phyloP scores from a whole-genome alignment of 305 asterid genomes.

The Rubia tinctorum region DNA sequence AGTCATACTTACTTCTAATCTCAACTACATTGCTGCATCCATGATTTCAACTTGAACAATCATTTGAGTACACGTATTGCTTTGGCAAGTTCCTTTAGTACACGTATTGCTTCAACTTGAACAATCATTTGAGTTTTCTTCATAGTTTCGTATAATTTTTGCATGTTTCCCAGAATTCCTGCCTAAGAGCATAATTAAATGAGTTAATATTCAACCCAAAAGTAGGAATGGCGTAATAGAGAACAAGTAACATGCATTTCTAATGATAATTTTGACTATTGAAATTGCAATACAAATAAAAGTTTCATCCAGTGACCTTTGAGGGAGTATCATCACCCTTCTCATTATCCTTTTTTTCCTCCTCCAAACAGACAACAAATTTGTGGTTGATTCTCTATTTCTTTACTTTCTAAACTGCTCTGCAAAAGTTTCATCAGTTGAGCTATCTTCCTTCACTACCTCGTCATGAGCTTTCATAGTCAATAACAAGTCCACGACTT shows the following conservation, averaged over 20 bases:
- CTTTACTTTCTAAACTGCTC: no score
- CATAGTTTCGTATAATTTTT: constrained; percentile 86
- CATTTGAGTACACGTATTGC: no score
- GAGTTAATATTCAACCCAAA: constrained; percentile 10
- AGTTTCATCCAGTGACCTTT: constrained; percentile 43
- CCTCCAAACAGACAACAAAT: constrained; percentile 82
- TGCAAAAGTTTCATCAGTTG: no score
- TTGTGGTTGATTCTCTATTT: constrained; percentile 30
- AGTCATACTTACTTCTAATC: constrained; percentile 61
- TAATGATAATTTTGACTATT: background rate
- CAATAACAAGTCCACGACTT: no score
- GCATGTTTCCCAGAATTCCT: constrained; percentile 96
- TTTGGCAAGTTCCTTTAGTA: constrained; percentile 97
- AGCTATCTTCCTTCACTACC: no score
- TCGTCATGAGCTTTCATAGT: no score
- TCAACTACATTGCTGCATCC: constrained; percentile 95
- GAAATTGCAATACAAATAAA: background rate
- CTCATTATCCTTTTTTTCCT: constrained; percentile 62
- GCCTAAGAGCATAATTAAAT: constrained; percentile 58
- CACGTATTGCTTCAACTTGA: constrained; percentile 97
- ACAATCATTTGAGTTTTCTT: constrained; percentile 97
- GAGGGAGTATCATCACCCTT: constrained; percentile 57
- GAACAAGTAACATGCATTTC: background rate
- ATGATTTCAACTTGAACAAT: constrained; percentile 85
- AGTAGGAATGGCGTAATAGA: background rate